Conservation (phyloP, 78 protist species). For the Pigoraptor vietnamica region DNA sequence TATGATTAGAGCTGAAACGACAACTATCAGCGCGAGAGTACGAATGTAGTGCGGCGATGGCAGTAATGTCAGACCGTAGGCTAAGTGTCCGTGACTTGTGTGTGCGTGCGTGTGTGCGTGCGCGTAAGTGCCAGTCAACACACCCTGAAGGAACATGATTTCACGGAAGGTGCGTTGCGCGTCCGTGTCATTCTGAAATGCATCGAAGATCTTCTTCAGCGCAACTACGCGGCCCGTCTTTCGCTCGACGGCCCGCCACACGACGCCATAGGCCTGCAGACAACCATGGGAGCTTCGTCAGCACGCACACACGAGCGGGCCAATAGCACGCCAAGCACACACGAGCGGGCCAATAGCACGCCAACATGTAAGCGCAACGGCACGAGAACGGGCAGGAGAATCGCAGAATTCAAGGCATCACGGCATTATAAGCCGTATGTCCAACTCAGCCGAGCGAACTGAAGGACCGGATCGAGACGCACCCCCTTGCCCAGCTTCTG, state of each 20-base stretch:
- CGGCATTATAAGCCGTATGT: background rate
- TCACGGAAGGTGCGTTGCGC: constrained; percentile 29
- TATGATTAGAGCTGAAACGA: background rate
- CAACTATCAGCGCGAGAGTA: no score
- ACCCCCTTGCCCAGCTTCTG: constrained; percentile 85
- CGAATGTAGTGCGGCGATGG: background rate
- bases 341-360: no score
- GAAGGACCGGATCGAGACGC: background rate
- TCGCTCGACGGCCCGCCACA: constrained; percentile 89
- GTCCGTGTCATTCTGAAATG: constrained; percentile 1
- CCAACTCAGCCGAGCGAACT: background rate
- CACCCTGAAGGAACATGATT: constrained; percentile 6
- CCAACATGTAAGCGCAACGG: no score
- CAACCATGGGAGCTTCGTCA: no score
- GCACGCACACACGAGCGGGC: background rate
- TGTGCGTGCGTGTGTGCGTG: background rate
- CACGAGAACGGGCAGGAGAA: no score
- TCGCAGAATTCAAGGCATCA: no score
- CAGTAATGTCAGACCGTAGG: background rate
- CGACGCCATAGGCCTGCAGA: constrained; percentile 92
- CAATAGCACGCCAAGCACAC: background rate
- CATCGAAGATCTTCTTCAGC: constrained; percentile 18
- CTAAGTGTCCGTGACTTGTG: background rate
- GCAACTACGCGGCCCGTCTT: constrained; percentile 19
- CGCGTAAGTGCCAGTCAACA: constrained; percentile 4